Evolutionary conservation across 73 alveolate species (phyloP).

Genomic region (Paramecium pentaurelia): DNA sequence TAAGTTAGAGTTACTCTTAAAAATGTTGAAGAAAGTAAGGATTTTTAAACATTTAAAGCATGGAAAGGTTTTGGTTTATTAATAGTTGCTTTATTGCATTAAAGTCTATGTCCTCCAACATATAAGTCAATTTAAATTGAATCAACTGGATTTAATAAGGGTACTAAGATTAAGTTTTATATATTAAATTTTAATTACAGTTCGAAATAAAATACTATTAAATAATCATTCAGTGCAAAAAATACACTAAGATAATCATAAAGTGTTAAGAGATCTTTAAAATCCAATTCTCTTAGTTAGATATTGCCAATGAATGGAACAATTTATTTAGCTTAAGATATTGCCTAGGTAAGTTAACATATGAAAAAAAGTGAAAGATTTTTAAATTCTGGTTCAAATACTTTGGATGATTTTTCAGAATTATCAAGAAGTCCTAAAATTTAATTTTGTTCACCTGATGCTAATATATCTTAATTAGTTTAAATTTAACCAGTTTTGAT

Average conservation of each 20-base stretch:
- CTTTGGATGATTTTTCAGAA: not conserved
- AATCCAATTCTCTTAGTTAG: not conserved
- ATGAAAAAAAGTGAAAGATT: slow-evolving; percentile 5
- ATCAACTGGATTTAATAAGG: not conserved
- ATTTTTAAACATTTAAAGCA: not conserved
- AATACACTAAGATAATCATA: not conserved
- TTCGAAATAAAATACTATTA: not conserved
- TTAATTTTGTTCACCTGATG: not conserved
- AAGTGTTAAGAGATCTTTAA: not conserved
- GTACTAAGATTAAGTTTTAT: not conserved
- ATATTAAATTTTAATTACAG: not conserved
- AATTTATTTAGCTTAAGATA: not conserved
- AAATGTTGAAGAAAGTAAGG: slow-evolving; percentile 6
- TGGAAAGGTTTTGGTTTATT: slow-evolving; percentile 41
- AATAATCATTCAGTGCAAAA: not conserved
- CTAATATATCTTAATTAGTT: not conserved
- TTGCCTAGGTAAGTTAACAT: not conserved
- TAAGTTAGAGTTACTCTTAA: not conserved
- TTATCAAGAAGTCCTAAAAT: not conserved
- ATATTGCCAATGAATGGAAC: not conserved
- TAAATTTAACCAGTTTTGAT: not conserved
- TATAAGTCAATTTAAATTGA: not conserved
- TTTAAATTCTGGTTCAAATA: not conserved
- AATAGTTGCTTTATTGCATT: not conserved
- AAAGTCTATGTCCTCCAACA: not conserved